phyloP scores from a whole-genome alignment of 2,329 filamentous ascomycete species.

The Canariomyces notabilis region DNA sequence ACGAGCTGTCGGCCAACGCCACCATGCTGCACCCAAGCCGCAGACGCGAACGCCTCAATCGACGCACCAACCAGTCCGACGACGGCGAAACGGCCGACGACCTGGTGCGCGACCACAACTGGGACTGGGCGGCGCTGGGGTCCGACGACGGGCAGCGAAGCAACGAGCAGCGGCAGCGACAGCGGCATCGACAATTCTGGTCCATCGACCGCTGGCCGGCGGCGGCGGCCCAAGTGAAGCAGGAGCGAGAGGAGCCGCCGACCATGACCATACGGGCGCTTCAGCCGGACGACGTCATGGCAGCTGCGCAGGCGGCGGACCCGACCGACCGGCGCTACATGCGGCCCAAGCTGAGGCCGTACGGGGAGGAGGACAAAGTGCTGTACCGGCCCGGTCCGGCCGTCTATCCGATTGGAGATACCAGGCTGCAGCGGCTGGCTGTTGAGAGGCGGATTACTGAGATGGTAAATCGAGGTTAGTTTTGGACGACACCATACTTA shows the following conservation, averaged over 20 bases:
- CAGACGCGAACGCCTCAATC: conserved; percentile 23
- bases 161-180: neutral
- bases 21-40: conserved; percentile 39
- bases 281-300: too few relatives aligned
- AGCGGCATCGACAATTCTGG: conserved; percentile 35
- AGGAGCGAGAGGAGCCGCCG: conserved; percentile 24
- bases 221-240: conserved; percentile 31
- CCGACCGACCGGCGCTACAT: conserved; percentile 22
- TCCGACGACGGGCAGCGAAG: conserved; percentile 19
- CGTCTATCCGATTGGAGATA: conserved; percentile 35
- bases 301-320: too few relatives aligned
- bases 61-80: too few relatives aligned
- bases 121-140: conserved; percentile 33
- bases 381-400: conserved; percentile 30
- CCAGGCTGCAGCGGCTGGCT: conserved; percentile 31
- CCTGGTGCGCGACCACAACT: conserved; percentile 30
- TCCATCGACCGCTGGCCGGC: conserved; percentile 45
- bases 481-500: too few relatives aligned
- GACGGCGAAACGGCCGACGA: conserved; percentile 17
- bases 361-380: conserved; percentile 22
- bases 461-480: conserved; percentile 21
- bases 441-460: conserved; percentile 22
- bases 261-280: conserved; percentile 27
- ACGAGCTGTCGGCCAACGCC: conserved; percentile 40
- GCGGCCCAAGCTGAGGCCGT: conserved; percentile 23